These are phyloP conservation scores for Yamadazyma insecticola DNA, from an alignment of 805 yeast species.

Conservation along the genomic window DNA sequence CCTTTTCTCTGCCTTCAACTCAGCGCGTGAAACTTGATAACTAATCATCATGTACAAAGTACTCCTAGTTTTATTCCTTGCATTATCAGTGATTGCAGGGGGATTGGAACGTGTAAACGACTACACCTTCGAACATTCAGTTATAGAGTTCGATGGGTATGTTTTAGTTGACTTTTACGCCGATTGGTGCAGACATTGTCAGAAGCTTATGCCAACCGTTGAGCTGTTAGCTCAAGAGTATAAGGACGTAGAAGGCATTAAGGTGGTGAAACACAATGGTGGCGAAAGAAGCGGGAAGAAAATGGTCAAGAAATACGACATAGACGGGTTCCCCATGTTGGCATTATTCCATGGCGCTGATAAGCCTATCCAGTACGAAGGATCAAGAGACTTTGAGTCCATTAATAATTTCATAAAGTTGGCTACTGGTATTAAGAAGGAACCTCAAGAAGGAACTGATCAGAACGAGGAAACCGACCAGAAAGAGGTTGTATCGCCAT, in stretches of 20 bases:
- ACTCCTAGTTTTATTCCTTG: slow-evolving; percentile 1
- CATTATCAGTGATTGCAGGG: slow-evolving; percentile 1
- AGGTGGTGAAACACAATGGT: slow-evolving; percentile 48
- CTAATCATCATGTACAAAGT: no score
- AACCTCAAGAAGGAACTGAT: no score
- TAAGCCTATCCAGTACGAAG: slow-evolving; percentile 52
- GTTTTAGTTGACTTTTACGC: slow-evolving; percentile 52
- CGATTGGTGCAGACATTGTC: slow-evolving; percentile 72
- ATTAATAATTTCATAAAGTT: slow-evolving; percentile 50
- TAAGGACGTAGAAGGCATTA: slow-evolving; percentile 31
- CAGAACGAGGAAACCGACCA: slow-evolving; percentile 6
- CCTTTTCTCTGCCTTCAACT: no score
- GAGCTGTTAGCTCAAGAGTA: slow-evolving; percentile 30
- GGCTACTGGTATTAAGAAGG: slow-evolving; percentile 25
- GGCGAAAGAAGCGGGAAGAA: slow-evolving; percentile 52
- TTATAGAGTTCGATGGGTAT: slow-evolving; percentile 48
- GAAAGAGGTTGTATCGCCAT: slow-evolving; percentile 5
- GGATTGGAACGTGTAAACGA: slow-evolving; percentile 41
- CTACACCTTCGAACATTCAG: slow-evolving; percentile 50
- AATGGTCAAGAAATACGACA: slow-evolving; percentile 45
- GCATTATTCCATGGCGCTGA: slow-evolving; percentile 50
- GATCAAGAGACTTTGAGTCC: slow-evolving; percentile 47
- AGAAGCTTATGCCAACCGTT: slow-evolving; percentile 49
- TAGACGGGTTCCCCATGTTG: slow-evolving; percentile 64
- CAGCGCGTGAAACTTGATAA: neutral